Base-by-base conservation (phyloP, 371 early-diverging fungal species). In the Actinomortierella wolfii region DNA sequence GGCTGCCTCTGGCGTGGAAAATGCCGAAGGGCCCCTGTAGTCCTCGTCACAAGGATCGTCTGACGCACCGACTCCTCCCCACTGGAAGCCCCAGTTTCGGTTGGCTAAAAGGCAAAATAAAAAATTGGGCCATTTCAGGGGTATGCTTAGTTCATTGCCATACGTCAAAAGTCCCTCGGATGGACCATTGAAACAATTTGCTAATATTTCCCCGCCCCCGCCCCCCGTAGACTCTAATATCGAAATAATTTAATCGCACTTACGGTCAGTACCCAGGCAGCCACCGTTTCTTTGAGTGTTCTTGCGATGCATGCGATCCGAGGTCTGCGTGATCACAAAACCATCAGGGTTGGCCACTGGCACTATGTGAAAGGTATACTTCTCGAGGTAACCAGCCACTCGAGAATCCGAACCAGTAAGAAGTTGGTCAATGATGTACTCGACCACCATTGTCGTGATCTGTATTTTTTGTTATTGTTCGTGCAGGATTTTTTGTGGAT, bases 261-360 rank as follows among this genome's bases (percentile, higher is more conserved):
- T 60, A 70, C 70, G 61, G 60, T 73, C 74, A 59, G 74, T 73
- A 23, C 74, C 74, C 18, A 56, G 53, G 48, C 74, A 73, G 42
- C 67, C 74, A 5, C 67, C 57, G 51, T 59, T 73, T 24, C 25
- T n/a, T 39, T 73, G 64, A 11, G 86, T 68, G 73, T 85, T 86
- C 77, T 88, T 88, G 58, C 88, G 70, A 81, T 86, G 86, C 57
- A 86, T 60, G 20, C 88, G 77, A 56, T 78, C 56, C 9, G 65
- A 61, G 20, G 67, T 67, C 69, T 81, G 77, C 18, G 85, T 76
- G 64, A 79, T 78, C 41, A 76, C 81, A 56, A 84, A 86, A 9
- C 88, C 88, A 55, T 88, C 88, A 17, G 82, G 81, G 71, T 88
- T 88, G 70, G 83, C 78, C 23, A 86, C 57, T 11, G 88, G 88